These are phyloP conservation scores for Jackrogersella minutella DNA, from an alignment of 495 filamentous ascomycete species.

Conservation along the genomic window DNA sequence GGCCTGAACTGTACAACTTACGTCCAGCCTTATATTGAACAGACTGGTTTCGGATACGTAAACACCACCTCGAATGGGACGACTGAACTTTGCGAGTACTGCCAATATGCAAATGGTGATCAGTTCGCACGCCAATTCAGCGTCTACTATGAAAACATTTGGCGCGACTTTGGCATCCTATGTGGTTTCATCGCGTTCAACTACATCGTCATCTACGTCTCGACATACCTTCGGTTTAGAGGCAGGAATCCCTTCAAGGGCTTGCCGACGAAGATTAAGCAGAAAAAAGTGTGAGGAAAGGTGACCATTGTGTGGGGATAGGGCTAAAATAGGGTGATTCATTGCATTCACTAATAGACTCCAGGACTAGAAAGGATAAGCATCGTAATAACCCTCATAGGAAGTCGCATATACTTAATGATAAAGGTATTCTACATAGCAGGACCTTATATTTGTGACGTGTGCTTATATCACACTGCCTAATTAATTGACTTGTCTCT, in stretches of 20 bases:
- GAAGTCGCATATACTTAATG: neutral
- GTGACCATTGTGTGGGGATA: neutral
- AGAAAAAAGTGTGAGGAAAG: neutral
- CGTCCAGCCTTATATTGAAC: constrained; percentile 50
- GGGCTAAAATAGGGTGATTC: neutral
- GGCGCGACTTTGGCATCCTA: constrained; percentile 60
- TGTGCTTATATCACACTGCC: too few relatives aligned
- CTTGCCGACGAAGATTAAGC: constrained; percentile 11
- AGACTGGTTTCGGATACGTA: constrained; percentile 63
- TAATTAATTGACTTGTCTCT: too few relatives aligned
- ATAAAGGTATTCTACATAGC: neutral
- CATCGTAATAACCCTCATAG: neutral
- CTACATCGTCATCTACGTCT: constrained; percentile 58
- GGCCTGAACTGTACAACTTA: constrained; percentile 63
- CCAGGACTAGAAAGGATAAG: neutral
- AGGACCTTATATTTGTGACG: neutral
- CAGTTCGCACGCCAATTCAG: constrained; percentile 43
- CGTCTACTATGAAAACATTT: constrained; percentile 43
- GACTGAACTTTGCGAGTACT: constrained; percentile 41
- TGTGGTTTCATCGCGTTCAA: constrained; percentile 66
- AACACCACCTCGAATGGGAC: constrained; percentile 50
- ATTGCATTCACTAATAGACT: constrained; percentile 1
- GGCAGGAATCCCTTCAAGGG: constrained; percentile 42
- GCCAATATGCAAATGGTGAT: constrained; percentile 40
- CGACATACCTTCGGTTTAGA: constrained; percentile 52